Percentiles rank a stretch among this genome's conserved stretches.
phyloP scores from a whole-genome alignment of 345 rosid species.

The Erucastrum elatum region DNA sequence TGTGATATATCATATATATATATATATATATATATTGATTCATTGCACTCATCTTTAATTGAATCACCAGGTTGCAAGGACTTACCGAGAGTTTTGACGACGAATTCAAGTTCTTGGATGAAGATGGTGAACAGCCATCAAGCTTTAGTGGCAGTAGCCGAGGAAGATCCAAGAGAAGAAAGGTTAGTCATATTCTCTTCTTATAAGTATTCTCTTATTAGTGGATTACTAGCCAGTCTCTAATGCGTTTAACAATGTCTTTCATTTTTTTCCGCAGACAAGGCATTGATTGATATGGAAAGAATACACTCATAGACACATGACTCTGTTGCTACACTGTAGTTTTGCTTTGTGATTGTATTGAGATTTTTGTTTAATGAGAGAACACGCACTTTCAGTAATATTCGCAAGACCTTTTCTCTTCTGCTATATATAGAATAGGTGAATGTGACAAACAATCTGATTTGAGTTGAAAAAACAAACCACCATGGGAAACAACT shows the following conservation, averaged over 20 bases:
- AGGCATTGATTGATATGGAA: slow-evolving; percentile 26
- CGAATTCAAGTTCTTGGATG: slow-evolving; percentile 62
- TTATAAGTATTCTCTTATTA: background rate
- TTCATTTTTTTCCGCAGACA: slow-evolving; percentile 19
- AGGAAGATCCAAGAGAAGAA: slow-evolving; percentile 58
- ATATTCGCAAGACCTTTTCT: slow-evolving; percentile 32
- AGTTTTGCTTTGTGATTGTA: slow-evolving; percentile 4
- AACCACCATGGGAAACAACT: slow-evolving; percentile 33
- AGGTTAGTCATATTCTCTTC: slow-evolving; percentile 44
- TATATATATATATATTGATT: too few species aligned
- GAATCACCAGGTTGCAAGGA: slow-evolving; percentile 50
- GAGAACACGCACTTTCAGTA: slow-evolving; percentile 2
- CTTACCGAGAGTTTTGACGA: slow-evolving; percentile 69
- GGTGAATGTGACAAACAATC: slow-evolving; percentile 15
- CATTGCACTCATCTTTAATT: slow-evolving; percentile 25
- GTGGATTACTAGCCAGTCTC: background rate
- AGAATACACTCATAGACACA: slow-evolving; percentile 10
- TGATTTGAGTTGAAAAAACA: background rate
- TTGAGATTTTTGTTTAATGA: background rate
- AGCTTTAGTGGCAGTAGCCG: slow-evolving; percentile 31
- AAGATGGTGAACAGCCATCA: slow-evolving; percentile 36
- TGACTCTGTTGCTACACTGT: slow-evolving; percentile 4
- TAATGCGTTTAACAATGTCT: slow-evolving; percentile 19
- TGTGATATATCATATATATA: too few species aligned
- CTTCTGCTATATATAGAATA: slow-evolving; percentile 1